These are phyloP conservation scores for Phlyctochytrium arcticum DNA, from an alignment of 192 early-diverging fungal genomes.

Conservation along the genomic window DNA sequence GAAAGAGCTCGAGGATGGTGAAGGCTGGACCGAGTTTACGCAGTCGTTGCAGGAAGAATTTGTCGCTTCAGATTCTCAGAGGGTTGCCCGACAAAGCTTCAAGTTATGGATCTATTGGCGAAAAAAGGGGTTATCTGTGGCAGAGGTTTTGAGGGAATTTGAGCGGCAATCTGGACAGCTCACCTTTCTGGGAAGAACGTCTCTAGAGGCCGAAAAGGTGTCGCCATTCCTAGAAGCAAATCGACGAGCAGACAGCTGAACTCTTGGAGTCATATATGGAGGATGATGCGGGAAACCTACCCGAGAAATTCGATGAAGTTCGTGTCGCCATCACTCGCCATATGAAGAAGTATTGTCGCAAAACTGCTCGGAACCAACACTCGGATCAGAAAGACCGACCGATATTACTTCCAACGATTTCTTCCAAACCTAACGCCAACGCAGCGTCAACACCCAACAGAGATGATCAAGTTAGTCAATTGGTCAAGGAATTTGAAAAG, in stretches of 20 bases:
- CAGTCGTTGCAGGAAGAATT: not conserved
- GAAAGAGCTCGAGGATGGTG: not conserved
- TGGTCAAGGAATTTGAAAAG: too few relatives aligned
- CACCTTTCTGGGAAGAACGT: not conserved
- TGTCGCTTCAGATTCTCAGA: not conserved
- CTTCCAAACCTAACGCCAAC: too few relatives aligned
- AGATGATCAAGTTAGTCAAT: too few relatives aligned
- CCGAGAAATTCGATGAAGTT: too few relatives aligned
- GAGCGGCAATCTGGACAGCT: not conserved
- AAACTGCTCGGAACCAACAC: too few relatives aligned
- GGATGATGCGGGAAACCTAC: too few relatives aligned
- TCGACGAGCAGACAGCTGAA: not conserved
- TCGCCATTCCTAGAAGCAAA: not conserved
- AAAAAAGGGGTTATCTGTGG: not conserved
- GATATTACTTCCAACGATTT: too few relatives aligned
- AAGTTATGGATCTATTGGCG: not conserved
- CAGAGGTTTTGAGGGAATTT: not conserved
- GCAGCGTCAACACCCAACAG: too few relatives aligned
- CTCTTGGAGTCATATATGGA: too few relatives aligned
- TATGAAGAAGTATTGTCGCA: too few relatives aligned
- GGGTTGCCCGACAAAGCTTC: not conserved
- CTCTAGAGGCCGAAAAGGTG: not conserved
- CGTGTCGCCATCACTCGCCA: too few relatives aligned
- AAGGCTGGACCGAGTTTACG: not conserved
- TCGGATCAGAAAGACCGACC: too few relatives aligned